Evolutionary conservation across 2,329 filamentous ascomycete genomes (phyloP).

Genomic region (Incumbomyces delicatus): DNA sequence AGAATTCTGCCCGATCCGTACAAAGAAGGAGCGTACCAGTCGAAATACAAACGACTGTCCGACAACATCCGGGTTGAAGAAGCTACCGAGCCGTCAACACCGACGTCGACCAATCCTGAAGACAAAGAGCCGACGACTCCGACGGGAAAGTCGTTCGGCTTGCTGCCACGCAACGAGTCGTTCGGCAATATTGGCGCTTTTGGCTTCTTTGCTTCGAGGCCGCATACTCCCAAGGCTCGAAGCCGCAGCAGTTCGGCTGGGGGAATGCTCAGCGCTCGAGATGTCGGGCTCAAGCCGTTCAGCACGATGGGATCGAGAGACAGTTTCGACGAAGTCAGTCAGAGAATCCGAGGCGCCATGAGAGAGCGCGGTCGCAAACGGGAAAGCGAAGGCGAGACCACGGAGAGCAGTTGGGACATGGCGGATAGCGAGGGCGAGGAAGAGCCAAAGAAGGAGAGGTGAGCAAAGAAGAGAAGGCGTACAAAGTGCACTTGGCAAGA

Average conservation of each 20-base stretch:
- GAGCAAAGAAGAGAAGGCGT: background rate
- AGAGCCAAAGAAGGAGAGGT: constrained; percentile 18
- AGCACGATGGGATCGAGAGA: constrained; percentile 57
- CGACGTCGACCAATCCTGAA: constrained; percentile 20
- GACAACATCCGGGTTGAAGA: constrained; percentile 15
- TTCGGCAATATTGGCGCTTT: constrained; percentile 83
- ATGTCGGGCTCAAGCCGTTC: constrained; percentile 60
- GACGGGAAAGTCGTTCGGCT: constrained; percentile 30
- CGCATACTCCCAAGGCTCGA: constrained; percentile 66
- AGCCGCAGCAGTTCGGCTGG: constrained; percentile 62
- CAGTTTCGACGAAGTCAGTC: constrained; percentile 71
- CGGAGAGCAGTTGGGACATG: constrained; percentile 22
- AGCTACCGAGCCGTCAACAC: constrained; percentile 26
- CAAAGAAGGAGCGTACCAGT: constrained; percentile 26
- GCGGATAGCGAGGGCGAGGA: constrained; percentile 19
- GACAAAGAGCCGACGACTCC: constrained; percentile 18
- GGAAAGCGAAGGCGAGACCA: constrained; percentile 19
- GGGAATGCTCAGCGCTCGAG: constrained; percentile 45
- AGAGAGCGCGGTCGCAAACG: constrained; percentile 57
- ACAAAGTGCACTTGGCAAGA: too few species aligned
- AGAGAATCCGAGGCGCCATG: constrained; percentile 79
- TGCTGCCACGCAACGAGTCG: constrained; percentile 75
- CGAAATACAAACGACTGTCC: constrained; percentile 17
- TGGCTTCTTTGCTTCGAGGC: constrained; percentile 81
- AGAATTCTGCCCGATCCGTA: constrained; percentile 54